These are phyloP conservation scores for Hura crepitans DNA, from an alignment of 441 rosid genomes.

Conservation along the genomic window DNA sequence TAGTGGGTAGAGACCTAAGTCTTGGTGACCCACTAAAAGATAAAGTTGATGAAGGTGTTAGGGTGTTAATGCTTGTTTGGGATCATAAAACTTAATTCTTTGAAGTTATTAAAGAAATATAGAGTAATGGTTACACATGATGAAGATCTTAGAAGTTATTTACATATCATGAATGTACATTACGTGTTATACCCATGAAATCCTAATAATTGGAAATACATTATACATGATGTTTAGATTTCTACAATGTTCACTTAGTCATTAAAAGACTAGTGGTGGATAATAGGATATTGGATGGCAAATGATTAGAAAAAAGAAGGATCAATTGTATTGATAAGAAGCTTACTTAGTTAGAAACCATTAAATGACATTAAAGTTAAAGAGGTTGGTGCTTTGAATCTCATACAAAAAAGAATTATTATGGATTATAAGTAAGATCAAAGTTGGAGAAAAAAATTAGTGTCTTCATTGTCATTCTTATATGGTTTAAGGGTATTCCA, in stretches of 20 bases:
- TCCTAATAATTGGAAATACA: constrained; percentile 31
- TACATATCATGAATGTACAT: constrained; percentile 30
- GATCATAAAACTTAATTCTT: constrained; percentile 41
- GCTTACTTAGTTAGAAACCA: constrained; percentile 32
- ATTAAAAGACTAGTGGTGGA: constrained; percentile 41
- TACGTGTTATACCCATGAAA: constrained; percentile 29
- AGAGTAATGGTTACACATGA: constrained; percentile 45
- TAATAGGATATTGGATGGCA: constrained; percentile 10
- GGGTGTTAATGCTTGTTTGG: constrained; percentile 42
- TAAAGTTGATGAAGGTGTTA: constrained; percentile 38
- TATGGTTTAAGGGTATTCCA: constrained; percentile 37
- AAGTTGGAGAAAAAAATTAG: constrained; percentile 66
- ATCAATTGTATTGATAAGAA: too few relatives aligned
- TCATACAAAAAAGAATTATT: constrained; percentile 77
- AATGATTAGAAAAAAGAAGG: constrained; percentile 20
- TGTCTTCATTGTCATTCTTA: constrained; percentile 30
- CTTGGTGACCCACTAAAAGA: constrained; percentile 41
- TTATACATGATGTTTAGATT: constrained; percentile 24
- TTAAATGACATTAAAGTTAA: constrained; percentile 56
- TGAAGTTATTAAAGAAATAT: constrained; percentile 27
- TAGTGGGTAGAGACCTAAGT: too few relatives aligned
- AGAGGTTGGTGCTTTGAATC: constrained; percentile 66
- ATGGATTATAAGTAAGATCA: constrained; percentile 73
- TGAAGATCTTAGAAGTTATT: constrained; percentile 34
- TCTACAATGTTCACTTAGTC: constrained; percentile 39